Evolutionary conservation across 768 basidiomycete genomes (phyloP), one percentile per base, ranked within the genome.

Genomic region (Roridomyces roridus): DNA sequence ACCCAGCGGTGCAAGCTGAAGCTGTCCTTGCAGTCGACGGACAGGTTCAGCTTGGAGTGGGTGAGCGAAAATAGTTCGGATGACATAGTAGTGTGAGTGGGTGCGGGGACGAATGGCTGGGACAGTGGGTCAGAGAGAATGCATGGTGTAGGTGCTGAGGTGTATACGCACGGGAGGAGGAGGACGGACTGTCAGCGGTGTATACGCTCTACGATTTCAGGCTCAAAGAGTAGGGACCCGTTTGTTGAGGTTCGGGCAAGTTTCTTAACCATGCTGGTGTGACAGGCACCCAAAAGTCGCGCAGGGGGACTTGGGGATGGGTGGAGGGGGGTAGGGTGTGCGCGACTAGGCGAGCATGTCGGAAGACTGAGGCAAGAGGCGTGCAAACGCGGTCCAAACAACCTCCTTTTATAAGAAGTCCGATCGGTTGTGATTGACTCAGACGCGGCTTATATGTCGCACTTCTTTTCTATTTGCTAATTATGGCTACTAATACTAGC

Each of bases 191-290:
- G 68, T 83, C 70, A 82, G 70, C 75, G 76, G 78, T 87, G 85
- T 92, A 92, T 92, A 74, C 91, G 91, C 75, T 91, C 85, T 74
- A 91, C 90, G 74, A 91, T 87, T 79, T 89, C 86, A 59, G 91
- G 91, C 79, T 91, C 90, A 74, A 92, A 92, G 70, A 91, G 84
- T 58, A 91, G 83, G 75, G 89, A 87, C 80, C 91, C 89, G 88
- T 91, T 87, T 81, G 86, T 89, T 70, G 88, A 87, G 74, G 80
- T 87, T 65, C 87, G 89, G 70, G 85, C 79, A 72, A 86, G 85
- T 85, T 86, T 90, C 79, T 91, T 86, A 81, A 91, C 88, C 91
- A 92, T 93, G 80, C 74, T 77, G 74, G 76, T 68, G 70, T 58
- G 65, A 47, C 67, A 55, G 70, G 66, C 52, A 74, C 73, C 74